These are phyloP conservation scores for Centella asiatica DNA, from an alignment of 129 eudicot species.

Conservation along the genomic window DNA sequence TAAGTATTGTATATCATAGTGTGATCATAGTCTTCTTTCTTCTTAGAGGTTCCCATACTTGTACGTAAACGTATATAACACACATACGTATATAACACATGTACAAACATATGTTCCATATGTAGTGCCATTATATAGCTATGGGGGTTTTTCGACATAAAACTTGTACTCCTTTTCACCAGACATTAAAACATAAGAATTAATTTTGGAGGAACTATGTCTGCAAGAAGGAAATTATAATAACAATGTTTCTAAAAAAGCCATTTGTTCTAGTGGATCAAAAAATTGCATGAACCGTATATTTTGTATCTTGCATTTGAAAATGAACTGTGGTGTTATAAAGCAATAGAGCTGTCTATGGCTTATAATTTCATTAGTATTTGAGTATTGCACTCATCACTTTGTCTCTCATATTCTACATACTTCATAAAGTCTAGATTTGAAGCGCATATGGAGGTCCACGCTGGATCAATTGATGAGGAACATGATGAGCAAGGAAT, in stretches of 20 bases:
- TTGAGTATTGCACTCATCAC: not conserved
- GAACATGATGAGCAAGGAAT: slow-evolving; percentile 99
- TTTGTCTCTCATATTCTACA: slow-evolving; percentile 1
- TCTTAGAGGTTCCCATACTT: too few relatives aligned
- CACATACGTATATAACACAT: too few relatives aligned
- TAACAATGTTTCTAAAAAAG: too few relatives aligned
- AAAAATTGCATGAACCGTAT: not conserved
- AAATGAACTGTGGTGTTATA: not conserved
- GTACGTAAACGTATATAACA: too few relatives aligned
- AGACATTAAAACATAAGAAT: not conserved
- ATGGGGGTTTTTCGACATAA: too few relatives aligned
- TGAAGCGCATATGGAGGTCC: slow-evolving; percentile 99
- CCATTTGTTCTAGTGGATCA: too few relatives aligned
- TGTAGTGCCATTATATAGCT: too few relatives aligned
- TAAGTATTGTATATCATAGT: too few relatives aligned
- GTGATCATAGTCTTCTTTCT: too few relatives aligned
- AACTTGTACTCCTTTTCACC: too few relatives aligned
- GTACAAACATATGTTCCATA: too few relatives aligned
- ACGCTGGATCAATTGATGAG: slow-evolving; percentile 95
- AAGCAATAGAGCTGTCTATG: not conserved
- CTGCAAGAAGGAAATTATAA: too few relatives aligned
- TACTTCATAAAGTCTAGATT: slow-evolving; percentile 35
- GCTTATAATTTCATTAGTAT: not conserved
- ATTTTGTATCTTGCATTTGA: not conserved
- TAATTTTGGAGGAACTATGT: not conserved